phyloP scores from a whole-genome alignment of 768 basidiomycete species.

The Xanthoconium purpureum region DNA sequence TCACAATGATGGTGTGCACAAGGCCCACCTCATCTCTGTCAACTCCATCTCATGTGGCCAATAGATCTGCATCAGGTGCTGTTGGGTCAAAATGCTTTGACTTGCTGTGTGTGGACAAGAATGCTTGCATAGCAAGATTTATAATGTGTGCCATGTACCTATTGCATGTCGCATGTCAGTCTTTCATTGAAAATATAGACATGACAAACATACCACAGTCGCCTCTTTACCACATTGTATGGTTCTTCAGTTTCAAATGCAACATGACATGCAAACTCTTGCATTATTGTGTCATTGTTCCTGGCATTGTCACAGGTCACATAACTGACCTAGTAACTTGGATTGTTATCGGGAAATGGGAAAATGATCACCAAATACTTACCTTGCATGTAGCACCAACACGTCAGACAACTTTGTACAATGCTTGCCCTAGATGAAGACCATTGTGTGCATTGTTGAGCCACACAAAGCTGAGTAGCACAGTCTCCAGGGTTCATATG shows the following conservation, averaged over 20 bases:
- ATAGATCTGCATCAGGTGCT: no score
- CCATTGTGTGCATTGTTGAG: constrained; percentile 41
- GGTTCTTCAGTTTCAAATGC: constrained; percentile 10
- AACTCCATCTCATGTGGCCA: no score
- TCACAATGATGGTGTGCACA: no score
- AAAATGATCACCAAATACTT: neutral
- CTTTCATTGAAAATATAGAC: no score
- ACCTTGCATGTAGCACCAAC: constrained; percentile 17
- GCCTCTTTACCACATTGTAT: no score
- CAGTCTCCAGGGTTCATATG: neutral
- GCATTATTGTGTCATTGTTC: constrained; percentile 7
- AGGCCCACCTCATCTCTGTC: no score
- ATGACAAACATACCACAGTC: no score
- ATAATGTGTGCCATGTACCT: no score
- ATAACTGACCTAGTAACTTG: constrained; percentile 16
- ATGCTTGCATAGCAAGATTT: no score
- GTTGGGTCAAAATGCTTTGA: no score
- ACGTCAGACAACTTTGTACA: constrained; percentile 35
- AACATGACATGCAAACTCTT: constrained; percentile 3
- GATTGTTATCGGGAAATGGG: neutral
- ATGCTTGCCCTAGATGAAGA: constrained; percentile 11
- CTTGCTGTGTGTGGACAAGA: no score
- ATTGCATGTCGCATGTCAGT: no score
- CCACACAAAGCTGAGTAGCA: constrained; percentile 26
- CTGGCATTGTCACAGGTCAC: constrained; percentile 30